Evolutionary conservation across 441 rosid genomes (phyloP).

Genomic region (Erysimum pusillum): DNA sequence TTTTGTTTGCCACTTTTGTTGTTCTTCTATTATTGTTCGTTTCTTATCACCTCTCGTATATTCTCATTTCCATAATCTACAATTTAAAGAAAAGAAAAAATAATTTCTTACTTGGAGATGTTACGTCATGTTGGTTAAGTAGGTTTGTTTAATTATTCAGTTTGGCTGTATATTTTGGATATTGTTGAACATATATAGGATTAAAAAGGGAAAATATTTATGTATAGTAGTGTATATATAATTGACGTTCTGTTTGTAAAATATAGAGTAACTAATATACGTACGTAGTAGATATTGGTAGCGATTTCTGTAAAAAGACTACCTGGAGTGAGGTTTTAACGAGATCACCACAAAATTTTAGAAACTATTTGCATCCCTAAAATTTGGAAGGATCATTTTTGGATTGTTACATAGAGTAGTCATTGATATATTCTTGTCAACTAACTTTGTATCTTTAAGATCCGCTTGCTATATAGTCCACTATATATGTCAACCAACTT

Average conservation of each 20-base stretch:
- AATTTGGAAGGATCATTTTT: constrained; percentile 2
- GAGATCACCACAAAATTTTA: not conserved
- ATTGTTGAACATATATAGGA: no score
- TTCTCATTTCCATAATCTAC: not conserved
- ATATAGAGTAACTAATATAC: no score
- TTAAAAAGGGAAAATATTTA: no score
- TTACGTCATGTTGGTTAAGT: no score
- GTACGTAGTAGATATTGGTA: not conserved
- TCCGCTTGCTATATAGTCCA: not conserved
- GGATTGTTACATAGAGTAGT: constrained; percentile 7
- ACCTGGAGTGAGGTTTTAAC: not conserved
- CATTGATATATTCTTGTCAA: not conserved
- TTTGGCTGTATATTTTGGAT: no score
- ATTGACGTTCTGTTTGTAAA: no score
- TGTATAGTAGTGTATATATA: no score
- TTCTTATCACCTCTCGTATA: constrained; percentile 24
- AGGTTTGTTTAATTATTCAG: no score
- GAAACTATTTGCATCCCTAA: not conserved
- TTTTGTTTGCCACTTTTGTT: constrained; percentile 42
- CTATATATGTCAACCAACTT: constrained; percentile 1
- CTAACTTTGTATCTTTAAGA: not conserved
- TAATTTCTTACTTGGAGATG: no score
- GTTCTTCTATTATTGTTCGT: constrained; percentile 34
- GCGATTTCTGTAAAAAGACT: not conserved
- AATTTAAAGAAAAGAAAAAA: no score